A percentile compares a stretch with the other conserved stretches of the same genome.
Conservation (phyloP, 208 protist genomes). For the Kentomonas sorsogonicus region DNA sequence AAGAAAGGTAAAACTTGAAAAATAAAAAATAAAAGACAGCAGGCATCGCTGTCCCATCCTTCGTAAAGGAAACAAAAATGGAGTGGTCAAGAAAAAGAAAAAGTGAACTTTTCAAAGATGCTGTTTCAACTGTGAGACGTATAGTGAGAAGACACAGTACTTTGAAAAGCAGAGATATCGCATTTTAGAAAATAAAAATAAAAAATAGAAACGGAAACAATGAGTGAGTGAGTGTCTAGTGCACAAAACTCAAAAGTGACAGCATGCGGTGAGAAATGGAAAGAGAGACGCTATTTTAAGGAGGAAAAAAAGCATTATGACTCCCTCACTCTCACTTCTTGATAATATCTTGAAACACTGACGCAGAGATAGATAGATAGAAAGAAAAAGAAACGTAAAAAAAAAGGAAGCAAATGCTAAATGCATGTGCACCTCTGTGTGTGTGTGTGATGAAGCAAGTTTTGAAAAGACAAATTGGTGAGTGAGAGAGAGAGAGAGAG, state of each 20-base stretch:
- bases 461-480: neutral
- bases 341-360: too few relatives aligned
- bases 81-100: neutral
- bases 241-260: neutral
- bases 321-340: too few relatives aligned
- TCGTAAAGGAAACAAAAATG: conserved; percentile 3
- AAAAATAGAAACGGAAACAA: conserved; percentile 5
- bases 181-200: neutral
- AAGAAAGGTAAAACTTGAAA: too few relatives aligned
- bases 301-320: too few relatives aligned
- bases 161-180: neutral
- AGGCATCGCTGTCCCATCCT: neutral
- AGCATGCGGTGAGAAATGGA: too few relatives aligned
- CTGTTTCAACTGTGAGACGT: neutral
- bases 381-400: too few relatives aligned
- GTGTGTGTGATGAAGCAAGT: neutral
- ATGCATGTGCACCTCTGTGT: neutral
- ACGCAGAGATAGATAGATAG: too few relatives aligned
- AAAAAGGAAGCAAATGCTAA: too few relatives aligned
- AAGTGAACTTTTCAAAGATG: neutral
- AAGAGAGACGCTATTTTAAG: too few relatives aligned
- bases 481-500: too few relatives aligned
- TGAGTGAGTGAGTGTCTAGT: neutral
- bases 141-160: conserved; percentile 4
- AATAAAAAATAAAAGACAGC: too few relatives aligned